A percentile compares a stretch with the other conserved stretches of the same genome.
phyloP scores from a whole-genome alignment of 2,329 filamentous ascomycete species.

The Fusarium transvaalense region DNA sequence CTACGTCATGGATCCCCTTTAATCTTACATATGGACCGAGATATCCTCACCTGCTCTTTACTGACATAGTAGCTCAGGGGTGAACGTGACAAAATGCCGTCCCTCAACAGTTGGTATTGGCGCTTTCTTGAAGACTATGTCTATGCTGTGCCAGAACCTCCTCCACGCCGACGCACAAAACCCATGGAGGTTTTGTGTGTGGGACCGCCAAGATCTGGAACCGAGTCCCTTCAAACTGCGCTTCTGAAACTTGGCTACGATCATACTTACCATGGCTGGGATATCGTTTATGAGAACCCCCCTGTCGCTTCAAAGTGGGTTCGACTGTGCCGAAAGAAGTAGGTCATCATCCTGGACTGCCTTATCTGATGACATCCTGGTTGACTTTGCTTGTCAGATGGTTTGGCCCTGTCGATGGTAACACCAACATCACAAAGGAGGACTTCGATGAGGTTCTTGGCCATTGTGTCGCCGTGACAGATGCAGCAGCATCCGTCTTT shows the following conservation, averaged over 20 bases:
- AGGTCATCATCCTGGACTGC: background rate
- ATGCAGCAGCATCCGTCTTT: constrained; percentile 31
- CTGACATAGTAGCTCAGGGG: background rate
- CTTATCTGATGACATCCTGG: background rate
- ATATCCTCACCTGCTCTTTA: too few species aligned
- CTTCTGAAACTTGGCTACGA: constrained; percentile 50
- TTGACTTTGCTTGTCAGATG: constrained; percentile 9
- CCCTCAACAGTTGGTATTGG: constrained; percentile 27
- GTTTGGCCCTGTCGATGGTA: constrained; percentile 23
- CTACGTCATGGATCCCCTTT: background rate
- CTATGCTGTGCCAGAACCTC: constrained; percentile 30
- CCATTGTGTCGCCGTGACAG: constrained; percentile 26
- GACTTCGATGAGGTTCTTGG: constrained; percentile 34
- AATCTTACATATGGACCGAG: background rate
- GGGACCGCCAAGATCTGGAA: constrained; percentile 51
- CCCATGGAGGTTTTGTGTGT: constrained; percentile 54
- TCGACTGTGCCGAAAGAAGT: constrained; percentile 27
- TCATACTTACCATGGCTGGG: constrained; percentile 53
- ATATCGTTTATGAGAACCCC: constrained; percentile 49
- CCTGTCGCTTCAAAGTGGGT: constrained; percentile 15
- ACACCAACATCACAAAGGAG: constrained; percentile 13
- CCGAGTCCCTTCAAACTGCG: constrained; percentile 53
- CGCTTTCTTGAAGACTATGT: constrained; percentile 21
- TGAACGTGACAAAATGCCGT: background rate
- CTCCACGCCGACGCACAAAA: constrained; percentile 45